Base-by-base conservation (phyloP, 495 filamentous ascomycete genomes). In the Hyaloscypha hepaticicola region DNA sequence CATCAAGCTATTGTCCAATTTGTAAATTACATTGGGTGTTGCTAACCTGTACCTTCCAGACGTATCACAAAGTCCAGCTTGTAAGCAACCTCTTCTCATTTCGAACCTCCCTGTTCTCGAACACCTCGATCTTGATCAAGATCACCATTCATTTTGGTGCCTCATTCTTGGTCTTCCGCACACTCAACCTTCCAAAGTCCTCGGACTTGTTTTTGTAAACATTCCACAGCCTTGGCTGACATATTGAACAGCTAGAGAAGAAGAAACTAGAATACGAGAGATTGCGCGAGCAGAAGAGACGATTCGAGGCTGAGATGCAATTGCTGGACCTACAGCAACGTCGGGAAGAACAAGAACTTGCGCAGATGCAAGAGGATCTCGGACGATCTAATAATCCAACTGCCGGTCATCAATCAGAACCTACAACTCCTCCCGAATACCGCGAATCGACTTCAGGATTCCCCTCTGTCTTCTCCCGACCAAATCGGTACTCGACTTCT, bases 401-500 rank as follows among this genome's bases (percentile, higher is more conserved):
- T 53, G 76, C 83, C 64, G 90, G 90, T 38, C 88, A 91, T 62
- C 87, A 91, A 74, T 94, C 92, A 58, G 93, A 98, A 77, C 94
- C 94, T 9, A 96, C 95, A 14, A 99, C 96, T 21, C 95, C 95
- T n/a, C 95, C 95, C 22, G 95, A 98, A 74, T 91, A 92, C 73
- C 88, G 85, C 66, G 92, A 96, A 67, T 76, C 79, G 21, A 75
- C 71, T 58, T 82, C 83, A 58, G 84, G 85, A 33, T 87, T 95
- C 70, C 84, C 91, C 55, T 83, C 85, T 68, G 82, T 88, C 51
- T 87, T 91, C 64, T 86, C 90, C 41, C 85, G 91, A 22, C 89
- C 89, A 24, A 90, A 90, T 69, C 85, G 92, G 58, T 94, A 92
- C 77, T 95, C 91, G 21, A 88, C 86, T 25, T 90, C 91, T 6